These are phyloP conservation scores for Acanthamoeba healyi DNA, from an alignment of 208 protist genomes.

Conservation along the genomic window DNA sequence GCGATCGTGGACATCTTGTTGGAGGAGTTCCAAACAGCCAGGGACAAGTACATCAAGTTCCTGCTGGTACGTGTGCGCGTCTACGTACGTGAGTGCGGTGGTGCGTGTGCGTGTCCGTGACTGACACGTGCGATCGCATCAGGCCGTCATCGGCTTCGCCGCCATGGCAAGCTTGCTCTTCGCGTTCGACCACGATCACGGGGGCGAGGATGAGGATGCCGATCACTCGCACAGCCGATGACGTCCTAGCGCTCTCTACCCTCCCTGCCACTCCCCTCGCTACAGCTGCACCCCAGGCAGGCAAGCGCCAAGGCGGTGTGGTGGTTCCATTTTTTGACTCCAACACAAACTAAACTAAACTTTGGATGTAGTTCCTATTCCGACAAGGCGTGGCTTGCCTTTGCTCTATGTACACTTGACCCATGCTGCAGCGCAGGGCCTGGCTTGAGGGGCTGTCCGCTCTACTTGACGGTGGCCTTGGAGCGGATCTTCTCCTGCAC, in stretches of 20 bases:
- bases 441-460: no score
- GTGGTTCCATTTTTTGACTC: no score
- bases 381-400: no score
- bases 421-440: no score
- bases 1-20: conserved; percentile 48
- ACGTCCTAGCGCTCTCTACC: no score
- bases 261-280: no score
- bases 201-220: not conserved
- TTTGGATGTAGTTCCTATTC: no score
- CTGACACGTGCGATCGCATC: not conserved
- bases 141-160: conserved; percentile 29
- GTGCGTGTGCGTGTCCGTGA: not conserved
- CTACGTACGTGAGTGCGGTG: not conserved
- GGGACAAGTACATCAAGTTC: conserved; percentile 66
- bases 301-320: no score
- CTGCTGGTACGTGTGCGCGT: not conserved
- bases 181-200: conserved; percentile 35
- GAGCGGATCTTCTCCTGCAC: conserved; percentile 41
- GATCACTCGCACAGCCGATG: not conserved
- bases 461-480: conserved; percentile 64
- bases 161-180: conserved; percentile 26
- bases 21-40: conserved; percentile 22
- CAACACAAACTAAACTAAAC: no score
- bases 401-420: no score
- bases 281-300: no score